phyloP scores from a whole-genome alignment of 805 yeast genomes.

The Wickerhamomyces bisporus region DNA sequence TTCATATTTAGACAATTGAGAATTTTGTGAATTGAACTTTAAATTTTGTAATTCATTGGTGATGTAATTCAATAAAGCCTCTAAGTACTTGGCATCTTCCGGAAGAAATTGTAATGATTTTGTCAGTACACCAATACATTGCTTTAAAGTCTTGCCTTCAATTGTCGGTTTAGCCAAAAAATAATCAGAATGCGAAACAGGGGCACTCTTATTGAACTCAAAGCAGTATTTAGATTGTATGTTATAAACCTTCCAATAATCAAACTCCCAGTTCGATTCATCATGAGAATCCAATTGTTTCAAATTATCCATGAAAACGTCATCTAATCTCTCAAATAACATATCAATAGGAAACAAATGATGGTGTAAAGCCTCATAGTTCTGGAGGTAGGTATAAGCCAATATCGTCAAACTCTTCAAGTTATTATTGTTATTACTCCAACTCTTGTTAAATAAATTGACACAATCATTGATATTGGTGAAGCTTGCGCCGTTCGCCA shows the following conservation, averaged over 20 bases:
- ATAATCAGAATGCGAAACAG: slow-evolving; percentile 27
- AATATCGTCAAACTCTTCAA: slow-evolving; percentile 7
- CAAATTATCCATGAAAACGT: not conserved
- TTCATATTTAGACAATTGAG: slow-evolving; percentile 31
- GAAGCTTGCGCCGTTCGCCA: slow-evolving; percentile 9
- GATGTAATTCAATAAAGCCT: slow-evolving; percentile 7
- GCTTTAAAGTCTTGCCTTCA: slow-evolving; percentile 4
- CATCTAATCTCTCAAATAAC: slow-evolving; percentile 3
- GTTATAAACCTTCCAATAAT: slow-evolving; percentile 44
- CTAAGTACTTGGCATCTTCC: slow-evolving; percentile 2
- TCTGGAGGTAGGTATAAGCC: slow-evolving; percentile 7
- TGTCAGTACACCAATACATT: not conserved
- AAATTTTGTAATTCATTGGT: slow-evolving; percentile 24
- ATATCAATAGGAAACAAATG: slow-evolving; percentile 10
- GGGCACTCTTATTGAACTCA: slow-evolving; percentile 35
- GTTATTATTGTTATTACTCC: not conserved
- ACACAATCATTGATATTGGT: slow-evolving; percentile 6
- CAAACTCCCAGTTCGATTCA: slow-evolving; percentile 6
- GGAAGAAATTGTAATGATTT: slow-evolving; percentile 7
- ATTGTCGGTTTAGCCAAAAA: slow-evolving; percentile 12
- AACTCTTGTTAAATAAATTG: slow-evolving; percentile 6
- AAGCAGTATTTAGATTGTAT: slow-evolving; percentile 40
- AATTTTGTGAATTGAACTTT: slow-evolving; percentile 9
- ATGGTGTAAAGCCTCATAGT: slow-evolving; percentile 4
- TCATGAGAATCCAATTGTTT: not conserved